Evolutionary conservation across 176 grass and related monocot genomes (phyloP), one percentile per base, ranked within the genome.

Genomic region (Musa troglodytarum): DNA sequence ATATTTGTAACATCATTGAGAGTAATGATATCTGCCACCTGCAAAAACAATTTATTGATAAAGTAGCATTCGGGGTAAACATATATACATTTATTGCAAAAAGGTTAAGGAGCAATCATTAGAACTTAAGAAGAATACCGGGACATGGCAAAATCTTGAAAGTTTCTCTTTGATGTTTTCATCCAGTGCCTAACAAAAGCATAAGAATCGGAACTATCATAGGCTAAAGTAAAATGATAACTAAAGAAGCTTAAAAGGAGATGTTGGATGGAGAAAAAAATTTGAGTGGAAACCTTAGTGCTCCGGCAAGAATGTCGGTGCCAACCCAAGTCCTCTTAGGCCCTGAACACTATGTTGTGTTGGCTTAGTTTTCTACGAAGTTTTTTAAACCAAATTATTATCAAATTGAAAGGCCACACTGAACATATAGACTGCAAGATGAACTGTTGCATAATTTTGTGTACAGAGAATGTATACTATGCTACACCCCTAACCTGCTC

Each of bases 1-100:
- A 99, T 99, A 81, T 99, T 99, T 79, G 88, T 68, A 72, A 99
- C 96, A 54, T 99, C 96, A 79, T 89, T 80, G 74, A 99, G 86
- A 67, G 76, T 89, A 77, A 99, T 79, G 78, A 99, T 89, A 79
- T 76, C 92, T 71, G 79, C 54, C 15, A 79, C 78, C 96, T 99
- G 86, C 55, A 86, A 83, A 70, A 80, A 74, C 11, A 21, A 54
- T 28, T 74, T 19, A 17, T 56, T 55, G 6, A 62, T 19, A 17
- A 62, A n/a, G 20, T 15, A 62, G 57, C 9, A 62, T 62, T 62
- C 13, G 2, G 4, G 4, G 9, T 43, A n/a, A 19, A 61, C 57
- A 16, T 61, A 17, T 61, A 17, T 61, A 20, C 16, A 71, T 50
- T 71, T 51, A 16, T n/a, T 26, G 19, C 65, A 80, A 78, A 76